Percentiles rank a stretch among this genome's conserved stretches.
phyloP scores from a whole-genome alignment of 73 alveolate species.

The Paramecium bursaria region DNA sequence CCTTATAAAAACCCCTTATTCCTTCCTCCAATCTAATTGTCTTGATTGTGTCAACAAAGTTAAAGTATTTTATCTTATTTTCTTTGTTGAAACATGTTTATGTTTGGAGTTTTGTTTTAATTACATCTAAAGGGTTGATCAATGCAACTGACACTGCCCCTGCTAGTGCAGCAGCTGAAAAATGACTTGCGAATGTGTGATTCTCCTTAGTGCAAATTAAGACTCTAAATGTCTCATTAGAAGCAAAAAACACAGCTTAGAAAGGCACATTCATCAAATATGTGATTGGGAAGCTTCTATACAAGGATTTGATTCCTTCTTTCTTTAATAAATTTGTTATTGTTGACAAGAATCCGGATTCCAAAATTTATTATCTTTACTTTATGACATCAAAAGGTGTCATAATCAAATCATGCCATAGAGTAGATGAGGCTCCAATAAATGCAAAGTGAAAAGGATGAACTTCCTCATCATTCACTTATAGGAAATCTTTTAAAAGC shows the following conservation, averaged over 20 bases:
- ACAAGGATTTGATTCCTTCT: constrained; percentile 82
- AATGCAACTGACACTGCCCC: constrained; percentile 85
- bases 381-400: constrained; percentile 90
- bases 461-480: constrained; percentile 72
- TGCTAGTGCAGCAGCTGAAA: constrained; percentile 87
- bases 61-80: constrained; percentile 41
- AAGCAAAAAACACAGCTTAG: constrained; percentile 80
- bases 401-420: constrained; percentile 86
- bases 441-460: constrained; percentile 74
- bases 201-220: constrained; percentile 51
- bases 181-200: constrained; percentile 77
- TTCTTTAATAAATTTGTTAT: constrained; percentile 68
- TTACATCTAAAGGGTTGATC: constrained; percentile 90
- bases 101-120: constrained; percentile 87
- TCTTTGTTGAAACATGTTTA: constrained; percentile 59
- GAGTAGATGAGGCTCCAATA: constrained; percentile 84
- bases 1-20: constrained; percentile 68
- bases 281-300: constrained; percentile 84
- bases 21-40: constrained; percentile 69
- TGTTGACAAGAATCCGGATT: constrained; percentile 27
- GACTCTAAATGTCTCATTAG: constrained; percentile 86
- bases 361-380: constrained; percentile 82
- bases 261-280: constrained; percentile 86
- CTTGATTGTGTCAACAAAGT: constrained; percentile 44
- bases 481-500: constrained; percentile 68